Conservation (phyloP, 176 grass and related monocot genomes). For the Avena eriantha region DNA sequence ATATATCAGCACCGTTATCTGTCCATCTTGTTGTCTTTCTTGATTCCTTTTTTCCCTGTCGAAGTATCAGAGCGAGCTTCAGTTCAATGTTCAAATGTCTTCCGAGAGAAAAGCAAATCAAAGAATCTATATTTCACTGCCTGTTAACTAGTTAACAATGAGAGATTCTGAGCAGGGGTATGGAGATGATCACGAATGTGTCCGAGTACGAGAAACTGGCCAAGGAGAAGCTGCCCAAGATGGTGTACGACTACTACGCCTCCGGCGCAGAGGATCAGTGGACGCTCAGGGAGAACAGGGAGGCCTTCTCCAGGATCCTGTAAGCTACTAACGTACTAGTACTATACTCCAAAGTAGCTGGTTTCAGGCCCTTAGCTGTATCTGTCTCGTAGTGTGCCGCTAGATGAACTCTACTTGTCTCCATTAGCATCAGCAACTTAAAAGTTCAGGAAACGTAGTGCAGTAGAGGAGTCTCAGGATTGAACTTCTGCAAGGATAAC, state of each 20-base stretch:
- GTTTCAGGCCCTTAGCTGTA: constrained; percentile 27
- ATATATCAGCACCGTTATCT: background rate
- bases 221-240: constrained; percentile 84
- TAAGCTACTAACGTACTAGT: constrained; percentile 62
- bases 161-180: too few species aligned
- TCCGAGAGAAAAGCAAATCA: background rate
- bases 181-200: constrained; percentile 73
- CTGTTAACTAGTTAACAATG: too few species aligned
- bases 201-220: constrained; percentile 77
- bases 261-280: constrained; percentile 96
- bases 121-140: background rate
- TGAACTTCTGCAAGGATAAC: background rate
- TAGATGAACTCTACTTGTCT: constrained; percentile 44
- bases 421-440: constrained; percentile 33
- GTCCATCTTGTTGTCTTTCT: background rate
- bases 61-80: background rate
- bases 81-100: background rate
- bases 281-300: constrained; percentile 89
- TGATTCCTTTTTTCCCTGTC: constrained; percentile 4
- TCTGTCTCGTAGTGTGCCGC: constrained; percentile 29
- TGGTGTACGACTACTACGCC: constrained; percentile 95
- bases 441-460: constrained; percentile 22
- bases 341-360: constrained; percentile 44
- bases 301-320: constrained; percentile 95
- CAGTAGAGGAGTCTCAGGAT: background rate